Evolutionary conservation across 345 rosid genomes (phyloP).

Genomic region (Dipteronia sinensis): DNA sequence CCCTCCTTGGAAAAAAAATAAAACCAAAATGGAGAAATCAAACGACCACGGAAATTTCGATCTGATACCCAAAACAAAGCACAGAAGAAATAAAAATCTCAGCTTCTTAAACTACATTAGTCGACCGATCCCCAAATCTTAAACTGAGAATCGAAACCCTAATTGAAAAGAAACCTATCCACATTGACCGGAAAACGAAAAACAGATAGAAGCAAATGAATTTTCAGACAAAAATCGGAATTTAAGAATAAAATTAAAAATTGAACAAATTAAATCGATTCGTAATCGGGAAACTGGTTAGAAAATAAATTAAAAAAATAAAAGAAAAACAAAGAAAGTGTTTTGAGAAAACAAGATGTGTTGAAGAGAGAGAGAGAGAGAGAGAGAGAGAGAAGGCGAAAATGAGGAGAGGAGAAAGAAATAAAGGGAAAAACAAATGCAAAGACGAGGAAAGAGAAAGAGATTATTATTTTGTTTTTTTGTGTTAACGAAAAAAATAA

Average conservation of each 20-base stretch:
- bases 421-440: not conserved
- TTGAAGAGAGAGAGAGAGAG: conserved; percentile 1
- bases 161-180: conserved; percentile 19
- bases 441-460: not conserved
- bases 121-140: conserved; percentile 13
- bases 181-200: conserved; percentile 35
- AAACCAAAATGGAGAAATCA: not conserved
- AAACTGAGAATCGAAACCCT: conserved; percentile 26
- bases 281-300: not conserved
- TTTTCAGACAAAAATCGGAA: not conserved
- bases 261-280: not conserved
- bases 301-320: too few relatives aligned
- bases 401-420: not conserved
- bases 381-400: too few relatives aligned
- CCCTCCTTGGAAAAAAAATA: conserved; percentile 11
- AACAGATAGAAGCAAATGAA: not conserved
- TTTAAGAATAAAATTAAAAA: not conserved
- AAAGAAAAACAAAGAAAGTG: not conserved
- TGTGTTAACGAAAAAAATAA: not conserved
- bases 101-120: conserved; percentile 21
- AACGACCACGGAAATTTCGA: conserved; percentile 3
- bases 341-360: conserved; percentile 17
- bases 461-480: too few relatives aligned
- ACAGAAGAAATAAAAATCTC: not conserved
- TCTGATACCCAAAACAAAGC: not conserved